A percentile compares a stretch with the other conserved stretches of the same genome.
phyloP scores from a whole-genome alignment of 148 eudicot species.

The Fagopyrum esculentum region DNA sequence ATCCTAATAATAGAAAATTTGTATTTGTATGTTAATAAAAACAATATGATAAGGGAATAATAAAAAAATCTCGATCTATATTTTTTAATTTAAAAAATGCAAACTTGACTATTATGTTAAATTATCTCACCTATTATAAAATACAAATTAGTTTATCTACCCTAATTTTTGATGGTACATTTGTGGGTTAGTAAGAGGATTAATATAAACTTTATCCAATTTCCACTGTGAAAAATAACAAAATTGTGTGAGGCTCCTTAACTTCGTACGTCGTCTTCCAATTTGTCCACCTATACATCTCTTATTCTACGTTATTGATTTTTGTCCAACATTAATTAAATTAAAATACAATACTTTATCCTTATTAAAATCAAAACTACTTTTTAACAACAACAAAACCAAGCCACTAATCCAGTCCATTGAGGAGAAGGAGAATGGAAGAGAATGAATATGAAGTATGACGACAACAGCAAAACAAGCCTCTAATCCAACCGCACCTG shows the following conservation, averaged over 20 bases:
- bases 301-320: not conserved
- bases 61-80: too few relatives aligned
- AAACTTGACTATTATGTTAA: too few relatives aligned
- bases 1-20: too few relatives aligned
- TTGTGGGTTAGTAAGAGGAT: not conserved
- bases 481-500: too few relatives aligned
- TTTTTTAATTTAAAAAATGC: too few relatives aligned
- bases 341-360: too few relatives aligned
- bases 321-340: not conserved
- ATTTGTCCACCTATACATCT: not conserved
- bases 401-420: not conserved
- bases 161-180: not conserved
- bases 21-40: too few relatives aligned
- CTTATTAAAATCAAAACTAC: not conserved
- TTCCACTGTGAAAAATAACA: not conserved
- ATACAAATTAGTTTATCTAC: too few relatives aligned
- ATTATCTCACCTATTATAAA: too few relatives aligned
- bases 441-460: constrained; percentile 8
- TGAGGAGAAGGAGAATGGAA: not conserved
- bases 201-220: not conserved
- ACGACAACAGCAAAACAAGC: not conserved
- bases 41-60: too few relatives aligned
- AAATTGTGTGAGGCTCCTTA: too few relatives aligned
- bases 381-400: not conserved
- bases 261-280: not conserved